Conservation (phyloP, 257 asterid species). For the Ehretia macrophylla region DNA sequence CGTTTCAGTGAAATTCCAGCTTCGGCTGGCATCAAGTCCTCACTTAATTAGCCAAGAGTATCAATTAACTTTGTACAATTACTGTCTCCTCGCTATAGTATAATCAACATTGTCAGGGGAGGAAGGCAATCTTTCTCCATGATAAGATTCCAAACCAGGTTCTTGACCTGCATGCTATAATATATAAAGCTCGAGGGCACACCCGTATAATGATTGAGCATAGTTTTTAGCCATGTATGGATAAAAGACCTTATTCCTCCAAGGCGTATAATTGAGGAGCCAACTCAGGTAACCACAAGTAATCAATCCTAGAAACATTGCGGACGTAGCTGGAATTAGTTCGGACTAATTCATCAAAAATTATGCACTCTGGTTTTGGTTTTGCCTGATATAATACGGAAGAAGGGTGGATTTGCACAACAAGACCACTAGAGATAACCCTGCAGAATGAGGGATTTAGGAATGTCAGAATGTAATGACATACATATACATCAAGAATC, state of each 20-base stretch:
- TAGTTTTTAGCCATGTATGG: not conserved
- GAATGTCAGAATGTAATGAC: not conserved
- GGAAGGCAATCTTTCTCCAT: no score
- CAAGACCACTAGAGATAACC: constrained; percentile 81
- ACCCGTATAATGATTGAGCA: no score
- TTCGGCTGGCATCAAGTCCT: no score
- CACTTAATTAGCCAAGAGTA: no score
- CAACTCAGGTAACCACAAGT: constrained; percentile 82
- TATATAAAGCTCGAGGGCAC: no score
- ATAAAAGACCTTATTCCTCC: constrained; percentile 26
- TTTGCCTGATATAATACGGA: constrained; percentile 71
- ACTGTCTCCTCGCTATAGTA: no score
- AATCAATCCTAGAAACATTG: constrained; percentile 72
- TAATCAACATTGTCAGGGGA: no score
- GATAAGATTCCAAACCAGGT: not conserved
- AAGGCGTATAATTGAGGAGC: constrained; percentile 75
- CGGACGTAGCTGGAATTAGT: constrained; percentile 75
- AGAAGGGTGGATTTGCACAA: constrained; percentile 86
- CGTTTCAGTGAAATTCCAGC: no score
- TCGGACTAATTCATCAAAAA: constrained; percentile 69
- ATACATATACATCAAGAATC: not conserved
- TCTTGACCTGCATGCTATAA: not conserved
- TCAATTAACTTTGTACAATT: no score
- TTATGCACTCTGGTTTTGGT: constrained; percentile 88
- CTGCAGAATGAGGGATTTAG: constrained; percentile 30